These are phyloP conservation scores for Phytophthora quininea DNA, from an alignment of 352 stramenopile genomes.

Conservation along the genomic window DNA sequence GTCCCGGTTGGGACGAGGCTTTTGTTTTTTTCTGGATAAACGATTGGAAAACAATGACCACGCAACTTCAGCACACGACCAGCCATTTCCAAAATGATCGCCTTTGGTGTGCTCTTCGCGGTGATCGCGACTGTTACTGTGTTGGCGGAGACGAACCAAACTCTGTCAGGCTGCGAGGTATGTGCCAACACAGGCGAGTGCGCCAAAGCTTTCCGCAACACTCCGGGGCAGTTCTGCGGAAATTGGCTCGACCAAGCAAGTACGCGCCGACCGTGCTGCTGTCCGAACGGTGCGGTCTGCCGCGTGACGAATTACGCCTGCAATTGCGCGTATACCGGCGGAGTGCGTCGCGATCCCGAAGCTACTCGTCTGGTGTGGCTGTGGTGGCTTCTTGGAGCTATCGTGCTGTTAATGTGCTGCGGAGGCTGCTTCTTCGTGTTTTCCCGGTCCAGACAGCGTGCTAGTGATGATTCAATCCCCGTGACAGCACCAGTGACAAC, in stretches of 20 bases:
- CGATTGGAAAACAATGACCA: not conserved
- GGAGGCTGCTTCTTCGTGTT: conserved; percentile 32
- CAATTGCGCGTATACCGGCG: conserved; percentile 35
- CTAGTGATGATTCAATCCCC: conserved; percentile 14
- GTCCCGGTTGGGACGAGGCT: not conserved
- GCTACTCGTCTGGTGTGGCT: conserved; percentile 40
- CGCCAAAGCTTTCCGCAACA: conserved; percentile 37
- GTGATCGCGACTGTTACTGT: not conserved
- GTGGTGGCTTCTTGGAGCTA: conserved; percentile 47
- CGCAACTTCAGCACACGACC: too few relatives aligned
- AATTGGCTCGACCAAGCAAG: conserved; percentile 58
- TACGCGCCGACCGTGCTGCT: conserved; percentile 54
- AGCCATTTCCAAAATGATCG: not conserved
- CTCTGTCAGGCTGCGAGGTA: conserved; percentile 52
- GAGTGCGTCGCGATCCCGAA: not conserved
- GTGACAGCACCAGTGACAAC: conserved; percentile 24
- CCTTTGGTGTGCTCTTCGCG: not conserved
- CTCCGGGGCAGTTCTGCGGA: conserved; percentile 54
- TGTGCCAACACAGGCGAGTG: conserved; percentile 54
- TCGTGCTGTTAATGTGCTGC: conserved; percentile 34
- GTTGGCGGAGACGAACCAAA: conserved; percentile 18
- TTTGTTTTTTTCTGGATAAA: not conserved
- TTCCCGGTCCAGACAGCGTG: conserved; percentile 8
- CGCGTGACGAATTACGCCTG: conserved; percentile 58
- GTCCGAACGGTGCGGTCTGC: conserved; percentile 44